A percentile compares a stretch with the other conserved stretches of the same genome.
Evolutionary conservation across 2,329 filamentous ascomycete genomes (phyloP).

Genomic region (Aureobasidium sp.): DNA sequence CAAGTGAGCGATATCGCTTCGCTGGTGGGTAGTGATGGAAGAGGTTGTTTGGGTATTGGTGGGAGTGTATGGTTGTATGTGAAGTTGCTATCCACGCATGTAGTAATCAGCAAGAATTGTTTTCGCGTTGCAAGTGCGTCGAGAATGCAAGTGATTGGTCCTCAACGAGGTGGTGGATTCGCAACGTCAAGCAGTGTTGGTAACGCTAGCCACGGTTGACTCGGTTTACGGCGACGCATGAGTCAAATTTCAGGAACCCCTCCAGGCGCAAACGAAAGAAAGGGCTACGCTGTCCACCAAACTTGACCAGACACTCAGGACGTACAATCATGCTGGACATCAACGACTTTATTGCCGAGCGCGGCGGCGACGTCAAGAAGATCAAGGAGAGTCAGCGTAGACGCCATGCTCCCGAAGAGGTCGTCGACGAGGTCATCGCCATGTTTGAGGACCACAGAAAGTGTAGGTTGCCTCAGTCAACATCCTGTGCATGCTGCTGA

Average conservation of each 20-base stretch:
- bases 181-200: too few species aligned
- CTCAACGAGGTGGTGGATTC: too few species aligned
- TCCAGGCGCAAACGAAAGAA: neutral
- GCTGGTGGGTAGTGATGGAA: neutral
- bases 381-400: slow-evolving; percentile 86
- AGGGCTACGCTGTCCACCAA: neutral
- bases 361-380: slow-evolving; percentile 82
- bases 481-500: neutral
- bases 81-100: too few species aligned
- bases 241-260: slow-evolving; percentile 3
- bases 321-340: slow-evolving; percentile 32
- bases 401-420: slow-evolving; percentile 68
- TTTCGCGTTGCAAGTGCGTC: too few species aligned
- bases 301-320: neutral
- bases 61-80: too few species aligned
- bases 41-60: too few species aligned
- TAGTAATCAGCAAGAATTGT: too few species aligned
- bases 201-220: neutral
- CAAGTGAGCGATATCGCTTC: neutral
- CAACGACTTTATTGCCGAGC: slow-evolving; percentile 55
- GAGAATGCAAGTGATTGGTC: neutral
- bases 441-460: slow-evolving; percentile 78
- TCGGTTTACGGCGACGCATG: neutral
- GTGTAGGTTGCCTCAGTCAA: slow-evolving; percentile 37
- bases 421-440: slow-evolving; percentile 83